Conservation (phyloP, 2,329 filamentous ascomycete genomes). For the Nemania sp. region DNA sequence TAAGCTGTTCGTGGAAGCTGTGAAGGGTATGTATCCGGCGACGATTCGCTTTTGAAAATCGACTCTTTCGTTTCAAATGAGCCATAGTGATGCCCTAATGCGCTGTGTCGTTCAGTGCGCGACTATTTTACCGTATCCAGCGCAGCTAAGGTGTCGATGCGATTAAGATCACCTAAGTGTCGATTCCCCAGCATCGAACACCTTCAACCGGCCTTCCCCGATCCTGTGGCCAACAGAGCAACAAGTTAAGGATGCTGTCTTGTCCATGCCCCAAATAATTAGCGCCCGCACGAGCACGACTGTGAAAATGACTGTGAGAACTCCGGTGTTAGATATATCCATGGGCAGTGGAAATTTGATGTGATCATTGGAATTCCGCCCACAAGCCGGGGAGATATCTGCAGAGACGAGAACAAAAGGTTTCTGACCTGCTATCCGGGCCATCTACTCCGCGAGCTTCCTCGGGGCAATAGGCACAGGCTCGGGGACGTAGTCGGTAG, state of each 20-base stretch:
- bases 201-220: no score
- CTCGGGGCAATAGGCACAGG: slow-evolving; percentile 47
- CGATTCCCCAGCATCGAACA: background rate
- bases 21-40: no score
- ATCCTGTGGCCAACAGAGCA: no score
- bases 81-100: no score
- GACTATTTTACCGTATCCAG: background rate
- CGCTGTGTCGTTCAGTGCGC: no score
- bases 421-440: slow-evolving; percentile 1
- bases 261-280: background rate
- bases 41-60: no score
- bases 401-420: background rate
- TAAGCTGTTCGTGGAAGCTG: no score
- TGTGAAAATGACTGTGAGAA: background rate
- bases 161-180: background rate
- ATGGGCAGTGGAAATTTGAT: background rate
- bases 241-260: background rate
- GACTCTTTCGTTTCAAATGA: no score
- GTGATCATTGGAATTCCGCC: no score
- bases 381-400: no score
- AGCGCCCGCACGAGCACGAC: background rate
- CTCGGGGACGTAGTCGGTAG: slow-evolving; percentile 54
- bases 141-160: no score
- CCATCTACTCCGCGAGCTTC: slow-evolving; percentile 48
- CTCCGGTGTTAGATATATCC: background rate